Evolutionary conservation across 1,284 basidiomycete genomes (phyloP).

Genomic region (Apiotrichum porosum): DNA sequence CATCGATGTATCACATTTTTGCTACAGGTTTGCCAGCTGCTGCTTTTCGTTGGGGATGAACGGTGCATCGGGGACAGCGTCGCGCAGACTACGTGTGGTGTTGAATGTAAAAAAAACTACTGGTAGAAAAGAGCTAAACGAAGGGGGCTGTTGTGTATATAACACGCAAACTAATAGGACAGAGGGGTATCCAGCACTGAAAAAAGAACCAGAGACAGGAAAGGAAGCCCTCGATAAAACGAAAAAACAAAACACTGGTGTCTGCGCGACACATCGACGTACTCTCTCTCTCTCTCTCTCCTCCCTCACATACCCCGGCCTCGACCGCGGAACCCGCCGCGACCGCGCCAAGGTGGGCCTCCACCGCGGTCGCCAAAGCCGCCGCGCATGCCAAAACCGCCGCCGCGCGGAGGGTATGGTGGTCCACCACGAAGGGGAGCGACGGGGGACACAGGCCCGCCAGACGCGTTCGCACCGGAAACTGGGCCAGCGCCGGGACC

Average conservation of each 20-base stretch:
- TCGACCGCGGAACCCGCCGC: constrained; percentile 14
- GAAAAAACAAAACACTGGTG: not conserved
- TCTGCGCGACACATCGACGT: not conserved
- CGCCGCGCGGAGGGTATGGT: constrained; percentile 8
- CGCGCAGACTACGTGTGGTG: not conserved
- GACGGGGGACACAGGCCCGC: constrained; percentile 15
- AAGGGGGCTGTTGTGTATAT: not conserved
- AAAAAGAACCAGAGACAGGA: not conserved
- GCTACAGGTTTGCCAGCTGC: constrained; percentile 1
- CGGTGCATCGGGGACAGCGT: not conserved
- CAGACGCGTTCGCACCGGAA: not conserved
- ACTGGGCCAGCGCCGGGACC: not conserved
- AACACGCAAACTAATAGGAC: not conserved
- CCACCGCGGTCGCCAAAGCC: constrained; percentile 13
- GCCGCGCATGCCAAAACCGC: constrained; percentile 9
- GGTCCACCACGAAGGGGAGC: constrained; percentile 6
- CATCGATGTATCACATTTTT: no score
- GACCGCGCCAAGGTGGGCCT: constrained; percentile 5
- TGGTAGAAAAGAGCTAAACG: constrained; percentile 7
- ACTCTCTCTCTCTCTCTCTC: not conserved
- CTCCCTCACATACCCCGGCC: constrained; percentile 12
- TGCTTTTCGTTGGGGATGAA: not conserved
- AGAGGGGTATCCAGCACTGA: no score
- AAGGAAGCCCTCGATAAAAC: constrained; percentile 1
- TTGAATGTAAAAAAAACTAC: not conserved